Evolutionary conservation across 1,284 basidiomycete species (phyloP), one percentile per base, ranked within the genome.

Genomic region (Pyrrhoderma lamaoense): DNA sequence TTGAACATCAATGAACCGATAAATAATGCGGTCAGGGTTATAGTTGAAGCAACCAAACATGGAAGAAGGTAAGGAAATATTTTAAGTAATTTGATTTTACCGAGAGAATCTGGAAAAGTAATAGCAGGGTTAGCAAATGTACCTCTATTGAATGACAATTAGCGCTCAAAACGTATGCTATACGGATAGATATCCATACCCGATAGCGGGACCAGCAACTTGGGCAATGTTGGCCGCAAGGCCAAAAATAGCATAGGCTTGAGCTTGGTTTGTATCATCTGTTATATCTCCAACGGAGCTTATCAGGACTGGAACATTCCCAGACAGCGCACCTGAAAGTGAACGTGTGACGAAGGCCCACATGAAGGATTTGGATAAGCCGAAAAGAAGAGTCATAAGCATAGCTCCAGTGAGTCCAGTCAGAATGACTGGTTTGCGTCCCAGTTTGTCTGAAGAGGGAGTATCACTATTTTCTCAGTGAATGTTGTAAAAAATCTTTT

Each of bases 401-500:
- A 60, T 55, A 16, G 61, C 51, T 8, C 64, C 64, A 14, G 58
- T 51, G 8, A 64, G 48, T n/a, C 65, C 64, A 37, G 57, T 47
- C 16, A 65, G 45, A 21, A 66, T 42, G 34, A 66, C 62, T 13
- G 64, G 63, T 23, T 62, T 61, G 5, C 64, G 57, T 22, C 64
- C 64, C 27, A 63, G 53, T 66, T 64, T 56, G 25, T 21, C 18
- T 22, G 8, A 13, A 8, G 34, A 42, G 8, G 8, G 18, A n/a
- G n/a, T n/a, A n/a, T n/a, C n/a, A n/a, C n/a, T n/a, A n/a, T n/a
- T n/a, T n/a, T n/a, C 35, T 37, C 35, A 16, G 9, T 9, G 35
- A 37, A 37, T 11, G 35, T 9, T 37, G 11, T 9, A 37, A 37
- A 11, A 37, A 5, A 40, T 22, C 7, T 7, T 40, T 7, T 40